A percentile compares a stretch with the other conserved stretches of the same genome.
These are phyloP conservation scores for Skeletonema costatum DNA, from an alignment of 108 stramenopile species.

Conservation along the genomic window DNA sequence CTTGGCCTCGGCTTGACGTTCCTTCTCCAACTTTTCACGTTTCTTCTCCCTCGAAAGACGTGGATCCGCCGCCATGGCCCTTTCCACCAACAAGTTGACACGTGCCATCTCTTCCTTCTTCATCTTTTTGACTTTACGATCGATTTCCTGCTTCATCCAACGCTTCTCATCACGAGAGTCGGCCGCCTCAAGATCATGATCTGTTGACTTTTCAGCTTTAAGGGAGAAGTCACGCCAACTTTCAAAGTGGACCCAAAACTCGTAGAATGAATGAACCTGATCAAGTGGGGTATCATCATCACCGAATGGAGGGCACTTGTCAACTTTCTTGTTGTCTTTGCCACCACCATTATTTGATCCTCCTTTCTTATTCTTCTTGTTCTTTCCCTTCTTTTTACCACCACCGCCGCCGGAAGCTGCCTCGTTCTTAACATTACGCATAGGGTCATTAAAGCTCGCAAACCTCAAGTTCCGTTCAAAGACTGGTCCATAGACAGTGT, in stretches of 20 bases:
- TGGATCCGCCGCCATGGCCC: conserved; percentile 94
- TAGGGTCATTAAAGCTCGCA: conserved; percentile 60
- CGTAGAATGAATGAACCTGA: conserved; percentile 94
- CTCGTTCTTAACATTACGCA: conserved; percentile 19
- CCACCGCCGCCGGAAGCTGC: conserved; percentile 4
- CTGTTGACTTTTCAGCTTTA: conserved; percentile 77
- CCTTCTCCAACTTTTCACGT: conserved; percentile 56
- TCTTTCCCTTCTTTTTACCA: conserved; percentile 2
- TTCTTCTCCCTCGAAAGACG: conserved; percentile 77
- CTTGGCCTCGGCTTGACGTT: conserved; percentile 46
- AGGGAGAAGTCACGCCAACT: conserved; percentile 96
- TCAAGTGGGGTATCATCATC: conserved; percentile 82
- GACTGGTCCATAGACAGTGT: conserved; percentile 75
- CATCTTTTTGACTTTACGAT: conserved; percentile 84
- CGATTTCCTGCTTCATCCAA: conserved; percentile 98
- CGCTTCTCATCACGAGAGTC: conserved; percentile 94
- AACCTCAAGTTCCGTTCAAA: conserved; percentile 96
- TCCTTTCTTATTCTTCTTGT: conserved; percentile 19
- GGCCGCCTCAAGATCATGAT: conserved; percentile 89
- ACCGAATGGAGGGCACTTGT: conserved; percentile 79
- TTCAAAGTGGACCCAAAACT: conserved; percentile 96
- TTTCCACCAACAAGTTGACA: conserved; percentile 88
- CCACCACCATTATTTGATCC: not conserved
- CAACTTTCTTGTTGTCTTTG: conserved; percentile 45
- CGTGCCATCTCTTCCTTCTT: conserved; percentile 95